These are phyloP conservation scores for Acacia crassicarpa DNA, from an alignment of 306 rosid genomes.

Conservation along the genomic window DNA sequence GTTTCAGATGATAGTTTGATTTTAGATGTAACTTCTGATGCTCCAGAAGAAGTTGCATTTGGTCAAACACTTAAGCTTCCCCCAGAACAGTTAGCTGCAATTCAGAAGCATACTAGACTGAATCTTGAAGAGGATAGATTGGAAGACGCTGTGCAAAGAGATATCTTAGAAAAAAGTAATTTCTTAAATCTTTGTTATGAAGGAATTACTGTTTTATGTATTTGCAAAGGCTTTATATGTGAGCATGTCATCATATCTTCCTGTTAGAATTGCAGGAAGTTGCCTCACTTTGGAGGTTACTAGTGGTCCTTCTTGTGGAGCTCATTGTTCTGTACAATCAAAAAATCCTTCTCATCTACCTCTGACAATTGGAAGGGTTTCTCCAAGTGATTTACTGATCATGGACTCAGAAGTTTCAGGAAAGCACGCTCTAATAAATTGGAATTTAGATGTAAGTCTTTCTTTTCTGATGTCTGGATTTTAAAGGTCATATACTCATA, in stretches of 20 bases:
- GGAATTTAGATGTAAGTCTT: slow-evolving; percentile 77
- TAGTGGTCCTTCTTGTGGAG: slow-evolving; percentile 84
- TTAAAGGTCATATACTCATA: slow-evolving; percentile 12
- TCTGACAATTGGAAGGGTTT: slow-evolving; percentile 78
- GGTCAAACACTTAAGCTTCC: slow-evolving; percentile 69
- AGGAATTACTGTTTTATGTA: slow-evolving; percentile 18
- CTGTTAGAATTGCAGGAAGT: slow-evolving; percentile 94
- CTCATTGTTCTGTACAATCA: slow-evolving; percentile 55
- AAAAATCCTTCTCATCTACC: slow-evolving; percentile 60
- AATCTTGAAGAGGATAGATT: slow-evolving; percentile 42
- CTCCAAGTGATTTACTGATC: slow-evolving; percentile 76
- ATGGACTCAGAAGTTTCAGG: slow-evolving; percentile 94
- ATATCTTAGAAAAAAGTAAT: slow-evolving; percentile 72
- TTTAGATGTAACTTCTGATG: slow-evolving; percentile 56
- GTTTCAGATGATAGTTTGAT: slow-evolving; percentile 47
- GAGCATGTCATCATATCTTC: slow-evolving; percentile 59
- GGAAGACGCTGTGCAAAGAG: slow-evolving; percentile 41
- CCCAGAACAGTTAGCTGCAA: slow-evolving; percentile 43
- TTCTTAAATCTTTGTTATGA: slow-evolving; percentile 39
- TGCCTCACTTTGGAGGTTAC: slow-evolving; percentile 87
- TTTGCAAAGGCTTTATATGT: slow-evolving; percentile 34
- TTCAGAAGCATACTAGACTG: slow-evolving; percentile 41
- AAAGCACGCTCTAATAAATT: slow-evolving; percentile 82
- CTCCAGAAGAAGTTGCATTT: slow-evolving; percentile 50
- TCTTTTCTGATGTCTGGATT: slow-evolving; percentile 30